Evolutionary conservation across 1,139 yeast species (phyloP), one percentile per base, ranked within the genome.

Genomic region (Geotrichum fermentans): DNA sequence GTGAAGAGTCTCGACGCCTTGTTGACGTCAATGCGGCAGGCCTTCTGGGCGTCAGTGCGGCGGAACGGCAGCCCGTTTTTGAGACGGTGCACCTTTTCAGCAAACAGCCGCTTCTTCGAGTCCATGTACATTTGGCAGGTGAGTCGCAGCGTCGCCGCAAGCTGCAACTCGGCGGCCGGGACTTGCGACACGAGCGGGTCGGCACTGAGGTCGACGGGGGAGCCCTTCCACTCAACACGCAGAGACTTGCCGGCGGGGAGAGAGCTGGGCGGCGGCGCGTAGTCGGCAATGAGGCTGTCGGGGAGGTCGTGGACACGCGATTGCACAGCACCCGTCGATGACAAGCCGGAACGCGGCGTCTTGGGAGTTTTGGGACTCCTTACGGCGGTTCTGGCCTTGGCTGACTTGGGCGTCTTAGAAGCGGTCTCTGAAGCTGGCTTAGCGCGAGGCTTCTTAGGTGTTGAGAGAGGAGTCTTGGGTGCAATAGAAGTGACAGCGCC

Each of bases 211-310:
- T 87, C 95, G 96, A 92, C 88, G 38, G 97, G 95, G 60, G 89
- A 95, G 10, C 97, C 97, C 70, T 90, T 90, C 98, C 98, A 92
- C 64, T 90, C 97, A 43, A 95, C 86, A 62, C 83, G 83, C 59
- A 92, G 74, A 58, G 89, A 79, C 67, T 83, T 82, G 60, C 80
- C 81, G 20, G 77, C 71, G 29, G 95, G 89, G 53, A 92, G 72
- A 0, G 85, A 74, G 1, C 73, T 63, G 21, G 72, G 51, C 0
- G 86, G 70, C 4, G 97, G 97, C 6, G 92, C 80, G 65, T 76
- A 90, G 67, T 92, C 97, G n/a, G 66, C 68, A 38, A 71, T 53
- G 52, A 67, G 64, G 70, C 79, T 56, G 40, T 56, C 47, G 35
- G 60, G 61, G 42, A 67, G 58, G 51, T 71, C 74, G 52, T 71